Conservation (phyloP, 208 protist genomes). For the Leishmania arabica region DNA sequence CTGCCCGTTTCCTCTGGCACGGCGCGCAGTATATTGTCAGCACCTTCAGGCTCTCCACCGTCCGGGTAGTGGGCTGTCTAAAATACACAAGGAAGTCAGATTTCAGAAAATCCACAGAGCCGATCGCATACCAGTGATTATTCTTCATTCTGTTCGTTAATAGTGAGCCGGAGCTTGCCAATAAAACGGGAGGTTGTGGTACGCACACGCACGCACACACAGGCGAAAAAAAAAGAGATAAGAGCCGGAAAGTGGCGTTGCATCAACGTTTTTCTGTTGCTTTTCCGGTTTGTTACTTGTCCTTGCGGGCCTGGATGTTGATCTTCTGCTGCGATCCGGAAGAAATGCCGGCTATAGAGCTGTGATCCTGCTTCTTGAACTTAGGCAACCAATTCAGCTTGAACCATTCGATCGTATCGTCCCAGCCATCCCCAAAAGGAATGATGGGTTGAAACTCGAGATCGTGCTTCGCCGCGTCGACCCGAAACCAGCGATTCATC, state of each 20-base stretch:
- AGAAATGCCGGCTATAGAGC: constrained; percentile 76
- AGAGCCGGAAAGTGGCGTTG: neutral
- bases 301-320: constrained; percentile 79
- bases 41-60: neutral
- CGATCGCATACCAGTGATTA: neutral
- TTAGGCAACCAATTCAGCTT: constrained; percentile 89
- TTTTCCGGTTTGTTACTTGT: constrained; percentile 9
- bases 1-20: neutral
- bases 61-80: neutral
- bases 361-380: constrained; percentile 63
- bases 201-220: neutral
- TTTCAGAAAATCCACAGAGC: neutral
- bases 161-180: neutral
- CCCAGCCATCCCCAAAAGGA: constrained; percentile 86
- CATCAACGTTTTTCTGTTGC: neutral
- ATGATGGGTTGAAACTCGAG: constrained; percentile 90
- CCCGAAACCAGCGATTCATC: constrained; percentile 96
- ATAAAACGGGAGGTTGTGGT: neutral
- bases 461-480: constrained; percentile 88
- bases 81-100: constrained; percentile 3
- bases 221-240: neutral
- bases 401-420: constrained; percentile 91
- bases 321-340: constrained; percentile 87
- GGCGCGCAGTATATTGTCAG: neutral
- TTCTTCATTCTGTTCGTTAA: neutral